Evolutionary conservation across 73 alveolate genomes (phyloP), one percentile per base, ranked within the genome.

Genomic region (Urostyla sp.): DNA sequence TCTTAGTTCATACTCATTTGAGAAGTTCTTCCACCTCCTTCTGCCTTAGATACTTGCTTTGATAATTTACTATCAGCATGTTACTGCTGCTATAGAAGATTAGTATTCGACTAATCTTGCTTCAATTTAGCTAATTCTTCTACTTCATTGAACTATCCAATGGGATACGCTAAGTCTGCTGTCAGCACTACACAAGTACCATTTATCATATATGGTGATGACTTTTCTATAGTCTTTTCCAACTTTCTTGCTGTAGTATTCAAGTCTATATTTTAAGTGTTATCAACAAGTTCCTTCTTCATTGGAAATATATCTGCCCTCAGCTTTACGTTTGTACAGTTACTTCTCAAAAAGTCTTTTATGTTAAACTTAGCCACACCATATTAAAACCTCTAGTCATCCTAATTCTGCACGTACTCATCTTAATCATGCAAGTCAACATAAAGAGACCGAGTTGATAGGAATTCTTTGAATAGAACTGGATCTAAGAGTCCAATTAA

Each of bases 401-500:
- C 32, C 54, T 77, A 84, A 27, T 73, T 74, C 60, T 73, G 52
- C 21, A 73, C 60, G 31, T 86, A 76, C 50, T 86, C 94, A 67
- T 86, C 94, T 27, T 87, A 77, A 51, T 86, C 94, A 45, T 86
- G 94, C 18, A 86, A 78, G 24, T 86, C 94, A 4, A 86, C 80
- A n/a, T 67, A 53, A 11, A 66, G 57, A 0, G 80, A 36, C 24
- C 67, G 75, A 21, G 88, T 80, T 0, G 87, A 24, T 21, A 86
- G 43, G 20, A 63, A 57, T 37, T 86, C 94, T 28, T 57, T 63
- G 11, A 86, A 57, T 31, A 24, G 45, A 13, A 67, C 82, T 16
- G 84, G 90, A 61, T 77, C 88, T n/a, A 67, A 37, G 21, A 37
- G 38, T 35, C 94, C 94, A 16, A 67, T 54, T 8, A 86, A 55